Percentiles rank a stretch among this genome's conserved stretches.
Conservation (phyloP, 352 stramenopile genomes). For the Pythium biforme region DNA sequence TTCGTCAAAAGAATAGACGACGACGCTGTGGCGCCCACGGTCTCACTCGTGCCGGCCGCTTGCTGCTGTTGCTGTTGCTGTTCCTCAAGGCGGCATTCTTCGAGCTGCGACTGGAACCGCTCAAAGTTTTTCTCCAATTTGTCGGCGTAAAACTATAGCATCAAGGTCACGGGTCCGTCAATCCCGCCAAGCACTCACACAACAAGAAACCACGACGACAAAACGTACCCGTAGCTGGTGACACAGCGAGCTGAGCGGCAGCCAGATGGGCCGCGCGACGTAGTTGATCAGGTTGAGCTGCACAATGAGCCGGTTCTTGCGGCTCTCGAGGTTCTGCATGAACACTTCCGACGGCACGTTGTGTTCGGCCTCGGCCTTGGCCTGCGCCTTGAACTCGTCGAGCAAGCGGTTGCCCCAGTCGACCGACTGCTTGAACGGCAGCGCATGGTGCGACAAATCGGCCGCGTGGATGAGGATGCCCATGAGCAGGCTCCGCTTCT, state of each 20-base stretch:
- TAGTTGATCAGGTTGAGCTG: slow-evolving; percentile 81
- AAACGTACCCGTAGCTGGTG: slow-evolving; percentile 50
- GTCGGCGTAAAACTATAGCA: slow-evolving; percentile 59
- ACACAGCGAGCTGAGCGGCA: slow-evolving; percentile 56
- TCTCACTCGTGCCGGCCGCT: background rate
- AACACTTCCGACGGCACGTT: slow-evolving; percentile 58
- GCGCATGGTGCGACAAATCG: slow-evolving; percentile 61
- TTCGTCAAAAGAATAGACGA: background rate
- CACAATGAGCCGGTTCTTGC: slow-evolving; percentile 52
- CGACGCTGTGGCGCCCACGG: background rate
- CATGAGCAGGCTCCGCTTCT: slow-evolving; percentile 62
- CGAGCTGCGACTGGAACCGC: slow-evolving; percentile 39
- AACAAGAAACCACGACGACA: background rate
- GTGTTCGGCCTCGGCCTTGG: slow-evolving; percentile 46
- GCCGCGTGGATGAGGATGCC: slow-evolving; percentile 68
- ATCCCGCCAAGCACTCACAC: too few relatives aligned
- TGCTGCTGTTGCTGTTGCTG: slow-evolving; percentile 13
- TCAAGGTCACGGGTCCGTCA: background rate
- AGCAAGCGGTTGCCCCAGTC: slow-evolving; percentile 62
- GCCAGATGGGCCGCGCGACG: slow-evolving; percentile 71
- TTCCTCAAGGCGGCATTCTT: slow-evolving; percentile 29
- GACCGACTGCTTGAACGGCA: slow-evolving; percentile 44
- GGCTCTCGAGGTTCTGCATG: slow-evolving; percentile 64
- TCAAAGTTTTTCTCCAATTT: slow-evolving; percentile 72
- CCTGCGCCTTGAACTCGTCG: slow-evolving; percentile 76